These are phyloP conservation scores for Penicillium carneum DNA, from an alignment of 2,329 filamentous ascomycete genomes.

Conservation along the genomic window DNA sequence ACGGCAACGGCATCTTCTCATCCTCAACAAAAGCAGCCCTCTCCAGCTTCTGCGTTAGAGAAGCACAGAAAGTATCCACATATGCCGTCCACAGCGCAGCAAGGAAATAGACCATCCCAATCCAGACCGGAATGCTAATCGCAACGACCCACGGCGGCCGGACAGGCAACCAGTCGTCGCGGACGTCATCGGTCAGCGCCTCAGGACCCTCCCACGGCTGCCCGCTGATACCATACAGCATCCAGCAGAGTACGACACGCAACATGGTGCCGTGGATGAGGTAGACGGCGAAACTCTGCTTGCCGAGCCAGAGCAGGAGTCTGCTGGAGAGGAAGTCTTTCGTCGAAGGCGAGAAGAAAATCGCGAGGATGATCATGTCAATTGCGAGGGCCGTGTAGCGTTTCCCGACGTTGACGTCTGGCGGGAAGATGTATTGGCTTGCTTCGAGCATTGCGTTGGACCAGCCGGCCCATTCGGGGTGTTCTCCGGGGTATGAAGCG, in stretches of 20 bases:
- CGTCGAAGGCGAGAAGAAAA: conserved; percentile 59
- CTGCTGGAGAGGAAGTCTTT: conserved; percentile 60
- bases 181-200: conserved; percentile 27
- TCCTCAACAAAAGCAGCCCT: conserved; percentile 55
- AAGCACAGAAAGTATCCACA: conserved; percentile 60
- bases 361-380: conserved; percentile 59
- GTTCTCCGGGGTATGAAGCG: conserved; percentile 60
- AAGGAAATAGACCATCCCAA: conserved; percentile 55
- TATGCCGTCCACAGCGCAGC: conserved; percentile 61
- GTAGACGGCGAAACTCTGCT: conserved; percentile 64
- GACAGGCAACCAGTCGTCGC: conserved; percentile 48
- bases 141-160: conserved; percentile 50
- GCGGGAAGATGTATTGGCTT: conserved; percentile 57
- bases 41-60: conserved; percentile 57
- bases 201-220: conserved; percentile 51
- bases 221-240: conserved; percentile 60
- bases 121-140: conserved; percentile 55
- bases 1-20: conserved; percentile 42
- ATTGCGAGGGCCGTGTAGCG: conserved; percentile 59
- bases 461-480: conserved; percentile 60
- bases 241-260: conserved; percentile 60
- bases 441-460: conserved; percentile 54
- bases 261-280: conserved; percentile 62
- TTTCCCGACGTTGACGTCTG: conserved; percentile 53
- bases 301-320: conserved; percentile 62